Evolutionary conservation across 148 eudicot genomes (phyloP).

Genomic region (Pharnaceum exiguum): DNA sequence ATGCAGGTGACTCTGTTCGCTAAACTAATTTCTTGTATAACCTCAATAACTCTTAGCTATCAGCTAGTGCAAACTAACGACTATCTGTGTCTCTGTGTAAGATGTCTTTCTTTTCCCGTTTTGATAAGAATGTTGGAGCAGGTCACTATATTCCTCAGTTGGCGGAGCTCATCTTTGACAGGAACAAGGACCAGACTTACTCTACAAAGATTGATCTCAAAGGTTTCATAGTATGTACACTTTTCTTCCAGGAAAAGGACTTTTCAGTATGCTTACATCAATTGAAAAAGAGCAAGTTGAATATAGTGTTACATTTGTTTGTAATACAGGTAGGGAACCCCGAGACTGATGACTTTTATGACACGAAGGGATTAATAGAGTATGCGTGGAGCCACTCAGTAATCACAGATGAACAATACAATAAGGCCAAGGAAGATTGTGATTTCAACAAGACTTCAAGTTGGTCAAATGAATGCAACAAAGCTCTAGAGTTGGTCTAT

Average conservation of each 20-base stretch:
- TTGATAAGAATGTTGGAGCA: slow-evolving; percentile 1
- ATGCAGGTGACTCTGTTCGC: slow-evolving; percentile 44
- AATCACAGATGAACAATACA: slow-evolving; percentile 39
- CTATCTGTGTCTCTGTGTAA: too few relatives aligned
- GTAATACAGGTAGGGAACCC: slow-evolving; percentile 64
- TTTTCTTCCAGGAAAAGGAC: neutral
- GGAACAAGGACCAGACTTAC: slow-evolving; percentile 34
- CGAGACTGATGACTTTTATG: slow-evolving; percentile 47
- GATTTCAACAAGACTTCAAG: slow-evolving; percentile 30
- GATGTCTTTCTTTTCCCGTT: neutral
- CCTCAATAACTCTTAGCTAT: neutral
- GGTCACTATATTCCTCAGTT: slow-evolving; percentile 74
- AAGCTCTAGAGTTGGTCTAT: slow-evolving; percentile 38
- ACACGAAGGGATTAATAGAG: slow-evolving; percentile 52
- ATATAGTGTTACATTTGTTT: neutral
- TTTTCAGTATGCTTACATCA: too few relatives aligned
- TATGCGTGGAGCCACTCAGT: slow-evolving; percentile 76
- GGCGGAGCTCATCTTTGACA: slow-evolving; percentile 51
- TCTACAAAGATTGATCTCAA: slow-evolving; percentile 45
- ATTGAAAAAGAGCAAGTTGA: neutral
- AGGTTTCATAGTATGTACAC: slow-evolving; percentile 56
- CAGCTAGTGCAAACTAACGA: neutral
- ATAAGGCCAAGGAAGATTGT: slow-evolving; percentile 32
- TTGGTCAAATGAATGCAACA: slow-evolving; percentile 41
- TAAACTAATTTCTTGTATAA: neutral